Conservation (phyloP, 2,329 filamentous ascomycete species). For the Colletotrichum liriopes region DNA sequence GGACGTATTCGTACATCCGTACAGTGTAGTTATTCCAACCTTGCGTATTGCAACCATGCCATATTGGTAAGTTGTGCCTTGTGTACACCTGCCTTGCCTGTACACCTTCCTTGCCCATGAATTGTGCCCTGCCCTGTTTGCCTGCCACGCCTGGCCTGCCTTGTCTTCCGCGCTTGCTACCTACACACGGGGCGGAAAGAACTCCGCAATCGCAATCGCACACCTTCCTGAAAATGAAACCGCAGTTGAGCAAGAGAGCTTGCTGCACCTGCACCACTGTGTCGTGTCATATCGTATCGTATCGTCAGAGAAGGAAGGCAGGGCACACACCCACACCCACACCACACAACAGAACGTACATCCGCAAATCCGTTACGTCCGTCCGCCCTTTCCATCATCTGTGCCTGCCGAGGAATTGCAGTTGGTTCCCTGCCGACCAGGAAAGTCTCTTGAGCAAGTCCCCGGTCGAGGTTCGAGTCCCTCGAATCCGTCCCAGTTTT, state of each 20-base stretch:
- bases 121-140: slow-evolving; percentile 8
- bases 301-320: slow-evolving; percentile 12
- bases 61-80: neutral
- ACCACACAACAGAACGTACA: neutral
- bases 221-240: slow-evolving; percentile 39
- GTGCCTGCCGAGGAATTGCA: slow-evolving; percentile 30
- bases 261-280: slow-evolving; percentile 35
- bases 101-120: neutral
- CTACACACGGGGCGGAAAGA: slow-evolving; percentile 25
- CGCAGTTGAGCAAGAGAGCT: slow-evolving; percentile 21
- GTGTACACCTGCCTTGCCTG: neutral
- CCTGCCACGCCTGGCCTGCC: slow-evolving; percentile 12
- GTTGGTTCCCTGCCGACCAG: slow-evolving; percentile 17
- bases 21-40: neutral
- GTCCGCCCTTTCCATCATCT: slow-evolving; percentile 3
- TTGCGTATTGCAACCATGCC: neutral
- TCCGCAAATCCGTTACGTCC: neutral
- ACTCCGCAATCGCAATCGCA: slow-evolving; percentile 32
- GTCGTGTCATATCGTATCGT: slow-evolving; percentile 14
- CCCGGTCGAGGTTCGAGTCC: slow-evolving; percentile 1
- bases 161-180: neutral
- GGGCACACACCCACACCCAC: neutral
- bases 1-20: neutral
- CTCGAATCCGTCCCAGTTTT: neutral
- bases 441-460: slow-evolving; percentile 8